Conservation (phyloP, 208 protist genomes). For the Trypanosoma boissoni region DNA sequence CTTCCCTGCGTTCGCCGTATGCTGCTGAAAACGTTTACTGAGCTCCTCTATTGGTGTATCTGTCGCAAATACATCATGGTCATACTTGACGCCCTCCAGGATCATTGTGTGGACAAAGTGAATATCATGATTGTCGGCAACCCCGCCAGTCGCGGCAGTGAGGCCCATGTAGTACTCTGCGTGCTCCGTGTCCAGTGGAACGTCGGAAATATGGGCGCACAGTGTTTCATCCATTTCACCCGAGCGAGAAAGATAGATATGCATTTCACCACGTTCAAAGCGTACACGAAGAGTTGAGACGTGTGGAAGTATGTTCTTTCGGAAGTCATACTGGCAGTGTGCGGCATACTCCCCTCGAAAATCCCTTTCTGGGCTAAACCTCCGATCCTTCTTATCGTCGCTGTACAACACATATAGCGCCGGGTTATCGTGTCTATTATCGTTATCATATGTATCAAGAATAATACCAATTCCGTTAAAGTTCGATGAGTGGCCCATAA, state of each 20-base stretch:
- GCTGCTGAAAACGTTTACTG: not conserved
- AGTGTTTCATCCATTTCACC: conserved; percentile 39
- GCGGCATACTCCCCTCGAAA: conserved; percentile 47
- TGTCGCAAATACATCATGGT: conserved; percentile 47
- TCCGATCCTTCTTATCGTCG: conserved; percentile 12
- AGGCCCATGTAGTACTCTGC: conserved; percentile 60
- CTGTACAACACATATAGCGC: conserved; percentile 66
- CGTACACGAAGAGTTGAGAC: conserved; percentile 51
- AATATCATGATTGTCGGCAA: conserved; percentile 71
- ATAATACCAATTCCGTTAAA: conserved; percentile 83
- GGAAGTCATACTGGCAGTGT: conserved; percentile 60
- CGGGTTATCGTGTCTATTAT: conserved; percentile 74
- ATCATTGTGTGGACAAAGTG: conserved; percentile 66
- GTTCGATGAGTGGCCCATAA: conserved; percentile 55
- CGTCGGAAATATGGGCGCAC: conserved; percentile 40
- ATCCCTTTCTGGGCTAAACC: conserved; percentile 49
- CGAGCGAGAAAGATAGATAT: conserved; percentile 43
- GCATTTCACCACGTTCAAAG: conserved; percentile 39
- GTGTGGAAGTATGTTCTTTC: conserved; percentile 21
- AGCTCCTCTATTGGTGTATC: conserved; percentile 2
- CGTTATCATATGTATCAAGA: conserved; percentile 91
- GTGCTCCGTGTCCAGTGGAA: conserved; percentile 30
- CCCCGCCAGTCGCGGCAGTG: conserved; percentile 57
- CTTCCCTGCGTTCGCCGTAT: too few species aligned
- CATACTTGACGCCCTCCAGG: conserved; percentile 42